Base-by-base conservation (phyloP, 768 basidiomycete genomes). In the Psilocybe azurescens region DNA sequence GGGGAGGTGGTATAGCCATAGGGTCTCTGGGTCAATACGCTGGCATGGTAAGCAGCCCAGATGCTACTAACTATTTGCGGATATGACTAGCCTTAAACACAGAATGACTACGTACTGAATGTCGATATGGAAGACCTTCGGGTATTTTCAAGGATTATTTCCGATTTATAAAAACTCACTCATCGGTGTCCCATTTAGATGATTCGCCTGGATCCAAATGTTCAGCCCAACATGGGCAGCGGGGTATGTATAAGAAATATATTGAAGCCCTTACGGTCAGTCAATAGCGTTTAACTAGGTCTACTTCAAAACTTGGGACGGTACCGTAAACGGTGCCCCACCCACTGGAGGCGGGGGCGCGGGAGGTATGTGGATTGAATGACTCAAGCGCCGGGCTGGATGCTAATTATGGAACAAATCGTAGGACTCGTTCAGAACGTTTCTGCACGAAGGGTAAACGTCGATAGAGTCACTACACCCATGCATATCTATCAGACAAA, bases 1-100 rank as follows among this genome's bases (percentile, higher is more conserved):
- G 86, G 14, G 86, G 86, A 9, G 86, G 86, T 62, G 86, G 86
- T 2, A 80, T 88, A 32, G 86, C 86, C 1, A 82, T 87, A 66
- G 86, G 85, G 14, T 86, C 85, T 28, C 70, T 89, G 14, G 86
- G 84, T 14, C 84, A 87, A 71, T 88, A 86, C 62, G 75, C 74
- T 9, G 77, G 84, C 58, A 62, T 86, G 69, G 84, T 86, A 62
- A 61, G 73, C 56, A 8, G 13, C 6, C 14, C 24, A 49, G 14
- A 30, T 56, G 53, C 13, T 7, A 16, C 10, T 7, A 10, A 38
- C 41, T 7, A 32, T n/a, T 52, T 24, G 14, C 16, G 5, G n/a
- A 30, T 18, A 29, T 32, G 46, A 59, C 46, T 14, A 49, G 28
- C 38, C 24, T 16, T n/a, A 28, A 20, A 58, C 49, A 16, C 20